Evolutionary conservation across 768 basidiomycete species (phyloP).

Genomic region (Crepidotus variabilis): DNA sequence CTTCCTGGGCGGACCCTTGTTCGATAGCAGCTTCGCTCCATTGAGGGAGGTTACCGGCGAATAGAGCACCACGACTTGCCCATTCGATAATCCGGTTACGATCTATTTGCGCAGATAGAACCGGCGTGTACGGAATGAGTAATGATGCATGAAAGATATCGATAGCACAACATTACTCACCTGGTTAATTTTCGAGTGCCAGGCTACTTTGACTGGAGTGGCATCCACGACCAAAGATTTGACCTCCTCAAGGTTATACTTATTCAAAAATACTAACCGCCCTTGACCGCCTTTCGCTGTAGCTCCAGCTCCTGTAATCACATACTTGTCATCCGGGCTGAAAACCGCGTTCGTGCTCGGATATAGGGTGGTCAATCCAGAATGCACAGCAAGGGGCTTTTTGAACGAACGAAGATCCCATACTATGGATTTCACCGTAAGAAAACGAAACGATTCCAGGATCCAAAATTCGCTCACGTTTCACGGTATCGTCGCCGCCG

Average conservation of each 20-base stretch:
- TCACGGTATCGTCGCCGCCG: conserved; percentile 94
- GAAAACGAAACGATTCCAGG: not conserved
- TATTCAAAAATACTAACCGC: conserved; percentile 67
- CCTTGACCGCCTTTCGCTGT: conserved; percentile 66
- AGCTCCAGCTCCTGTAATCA: conserved; percentile 81
- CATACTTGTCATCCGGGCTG: conserved; percentile 88
- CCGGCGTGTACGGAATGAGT: conserved; percentile 14
- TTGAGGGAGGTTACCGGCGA: conserved; percentile 88
- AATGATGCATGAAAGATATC: conserved; percentile 13
- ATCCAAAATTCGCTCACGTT: conserved; percentile 58
- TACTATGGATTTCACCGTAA: conserved; percentile 43
- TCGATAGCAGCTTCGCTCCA: conserved; percentile 86
- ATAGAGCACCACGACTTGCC: conserved; percentile 86
- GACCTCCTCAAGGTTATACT: conserved; percentile 64
- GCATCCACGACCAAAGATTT: conserved; percentile 67
- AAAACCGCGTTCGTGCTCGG: conserved; percentile 92
- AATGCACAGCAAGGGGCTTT: conserved; percentile 73
- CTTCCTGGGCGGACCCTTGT: conserved; percentile 82
- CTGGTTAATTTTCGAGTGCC: conserved; percentile 99
- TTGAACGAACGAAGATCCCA: conserved; percentile 95
- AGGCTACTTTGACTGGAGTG: conserved; percentile 84
- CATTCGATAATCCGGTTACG: conserved; percentile 82
- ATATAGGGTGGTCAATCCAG: conserved; percentile 72
- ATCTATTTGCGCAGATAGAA: conserved; percentile 53
- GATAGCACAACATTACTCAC: conserved; percentile 37